Percentiles rank a stretch among this genome's conserved stretches.
phyloP scores from a whole-genome alignment of 2,329 filamentous ascomycete genomes.

The Pseudomassariella vexata region DNA sequence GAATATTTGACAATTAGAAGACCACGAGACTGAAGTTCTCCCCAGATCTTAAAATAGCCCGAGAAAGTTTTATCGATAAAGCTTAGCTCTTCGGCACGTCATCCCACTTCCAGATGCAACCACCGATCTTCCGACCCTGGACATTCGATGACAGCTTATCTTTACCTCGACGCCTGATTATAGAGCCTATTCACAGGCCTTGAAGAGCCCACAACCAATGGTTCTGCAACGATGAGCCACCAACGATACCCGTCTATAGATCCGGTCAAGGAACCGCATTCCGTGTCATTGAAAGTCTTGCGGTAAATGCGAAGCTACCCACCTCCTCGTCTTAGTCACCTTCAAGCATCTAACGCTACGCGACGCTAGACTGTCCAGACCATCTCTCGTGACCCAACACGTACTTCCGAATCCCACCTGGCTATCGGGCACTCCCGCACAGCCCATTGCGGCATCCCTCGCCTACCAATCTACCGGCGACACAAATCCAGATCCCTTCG shows the following conservation, averaged over 20 bases:
- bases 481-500: constrained; percentile 49
- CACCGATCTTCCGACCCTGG: too few species aligned
- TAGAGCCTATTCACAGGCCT: too few species aligned
- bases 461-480: constrained; percentile 51
- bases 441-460: constrained; percentile 57
- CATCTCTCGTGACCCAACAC: constrained; percentile 67
- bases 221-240: constrained; percentile 43
- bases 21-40: too few species aligned
- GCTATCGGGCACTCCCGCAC: constrained; percentile 33
- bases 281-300: constrained; percentile 71
- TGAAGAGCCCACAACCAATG: too few species aligned
- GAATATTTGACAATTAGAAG: too few species aligned
- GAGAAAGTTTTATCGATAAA: too few species aligned
- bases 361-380: constrained; percentile 70
- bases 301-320: constrained; percentile 38
- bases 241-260: constrained; percentile 53
- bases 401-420: constrained; percentile 47
- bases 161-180: too few species aligned
- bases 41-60: too few species aligned
- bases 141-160: too few species aligned
- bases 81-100: too few species aligned
- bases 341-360: constrained; percentile 9
- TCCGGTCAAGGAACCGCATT: constrained; percentile 67
- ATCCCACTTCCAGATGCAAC: too few species aligned
- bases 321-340: neutral